A percentile compares a stretch with the other conserved stretches of the same genome.
These are phyloP conservation scores for Aspergillus funiculosus DNA, from an alignment of 495 filamentous ascomycete genomes.

Conservation along the genomic window DNA sequence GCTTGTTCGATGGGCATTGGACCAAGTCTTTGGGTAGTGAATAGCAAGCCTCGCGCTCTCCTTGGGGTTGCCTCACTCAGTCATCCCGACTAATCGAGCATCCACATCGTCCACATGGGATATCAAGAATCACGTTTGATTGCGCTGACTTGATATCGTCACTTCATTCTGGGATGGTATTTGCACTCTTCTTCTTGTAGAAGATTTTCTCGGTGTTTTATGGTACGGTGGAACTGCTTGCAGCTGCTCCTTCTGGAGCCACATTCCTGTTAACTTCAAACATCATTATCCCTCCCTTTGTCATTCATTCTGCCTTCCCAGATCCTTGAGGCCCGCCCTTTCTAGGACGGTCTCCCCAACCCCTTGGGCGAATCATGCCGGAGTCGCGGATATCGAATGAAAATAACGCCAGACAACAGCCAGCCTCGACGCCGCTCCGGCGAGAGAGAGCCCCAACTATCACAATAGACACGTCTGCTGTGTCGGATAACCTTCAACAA, in stretches of 20 bases:
- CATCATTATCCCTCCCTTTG: conserved; percentile 18
- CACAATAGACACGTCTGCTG: conserved; percentile 69
- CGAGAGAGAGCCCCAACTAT: conserved; percentile 59
- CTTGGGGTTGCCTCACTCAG: too few relatives aligned
- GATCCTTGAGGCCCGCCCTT: conserved; percentile 17
- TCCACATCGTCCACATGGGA: too few relatives aligned
- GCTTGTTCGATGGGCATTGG: too few relatives aligned
- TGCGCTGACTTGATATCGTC: neutral
- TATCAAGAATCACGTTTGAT: too few relatives aligned
- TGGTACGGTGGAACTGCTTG: conserved; percentile 8
- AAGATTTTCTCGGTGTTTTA: conserved; percentile 11
- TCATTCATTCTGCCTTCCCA: conserved; percentile 7
- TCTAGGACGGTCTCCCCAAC: conserved; percentile 1
- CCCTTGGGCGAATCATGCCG: conserved; percentile 31
- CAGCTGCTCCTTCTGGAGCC: conserved; percentile 18
- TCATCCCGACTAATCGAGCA: too few relatives aligned
- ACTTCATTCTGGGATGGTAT: conserved; percentile 5
- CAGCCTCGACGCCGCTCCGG: conserved; percentile 31
- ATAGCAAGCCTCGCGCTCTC: too few relatives aligned
- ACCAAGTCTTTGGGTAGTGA: too few relatives aligned
- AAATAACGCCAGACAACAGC: conserved; percentile 25
- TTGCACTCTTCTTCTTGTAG: conserved; percentile 1
- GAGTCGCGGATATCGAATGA: conserved; percentile 22
- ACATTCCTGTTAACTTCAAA: conserved; percentile 22
- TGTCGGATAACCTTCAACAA: conserved; percentile 35